Conservation (phyloP, 805 yeast genomes). For the Candida railenensis region DNA sequence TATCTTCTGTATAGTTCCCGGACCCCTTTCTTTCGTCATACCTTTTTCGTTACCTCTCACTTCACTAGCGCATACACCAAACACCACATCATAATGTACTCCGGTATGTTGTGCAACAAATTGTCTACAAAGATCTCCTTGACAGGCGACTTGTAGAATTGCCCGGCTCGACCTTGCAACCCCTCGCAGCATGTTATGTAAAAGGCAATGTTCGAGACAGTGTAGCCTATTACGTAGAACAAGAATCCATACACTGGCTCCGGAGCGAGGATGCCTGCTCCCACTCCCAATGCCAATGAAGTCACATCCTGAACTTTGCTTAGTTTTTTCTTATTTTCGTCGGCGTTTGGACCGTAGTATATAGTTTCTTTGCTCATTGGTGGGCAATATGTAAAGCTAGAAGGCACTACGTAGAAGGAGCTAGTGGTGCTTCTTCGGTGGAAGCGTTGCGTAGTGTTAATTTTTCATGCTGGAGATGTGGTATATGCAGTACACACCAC, state of each 20-base stretch:
- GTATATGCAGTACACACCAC: no score
- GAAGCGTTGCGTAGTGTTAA: no score
- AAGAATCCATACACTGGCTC: conserved; percentile 36
- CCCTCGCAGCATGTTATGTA: conserved; percentile 32
- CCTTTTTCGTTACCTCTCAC: conserved; percentile 4
- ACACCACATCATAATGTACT: conserved; percentile 49
- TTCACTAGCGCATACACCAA: conserved; percentile 43
- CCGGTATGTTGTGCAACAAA: conserved; percentile 31
- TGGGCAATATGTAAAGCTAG: no score
- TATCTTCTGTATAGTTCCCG: no score
- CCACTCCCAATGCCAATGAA: conserved; percentile 38
- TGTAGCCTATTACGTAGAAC: conserved; percentile 33
- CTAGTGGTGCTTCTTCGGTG: no score
- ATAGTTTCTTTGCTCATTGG: conserved; percentile 6
- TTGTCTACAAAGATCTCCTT: conserved; percentile 35
- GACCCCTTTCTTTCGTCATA: not conserved
- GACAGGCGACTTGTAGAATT: conserved; percentile 28
- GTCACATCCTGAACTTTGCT: conserved; percentile 37
- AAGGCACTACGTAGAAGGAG: no score
- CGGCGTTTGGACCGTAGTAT: conserved; percentile 25
- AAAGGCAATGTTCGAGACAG: conserved; percentile 29
- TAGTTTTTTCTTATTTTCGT: conserved; percentile 26
- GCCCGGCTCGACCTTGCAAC: conserved; percentile 11
- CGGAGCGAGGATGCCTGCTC: conserved; percentile 38
- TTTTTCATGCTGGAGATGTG: no score